Evolutionary conservation across 495 filamentous ascomycete genomes (phyloP).

Genomic region (Podospora conica): DNA sequence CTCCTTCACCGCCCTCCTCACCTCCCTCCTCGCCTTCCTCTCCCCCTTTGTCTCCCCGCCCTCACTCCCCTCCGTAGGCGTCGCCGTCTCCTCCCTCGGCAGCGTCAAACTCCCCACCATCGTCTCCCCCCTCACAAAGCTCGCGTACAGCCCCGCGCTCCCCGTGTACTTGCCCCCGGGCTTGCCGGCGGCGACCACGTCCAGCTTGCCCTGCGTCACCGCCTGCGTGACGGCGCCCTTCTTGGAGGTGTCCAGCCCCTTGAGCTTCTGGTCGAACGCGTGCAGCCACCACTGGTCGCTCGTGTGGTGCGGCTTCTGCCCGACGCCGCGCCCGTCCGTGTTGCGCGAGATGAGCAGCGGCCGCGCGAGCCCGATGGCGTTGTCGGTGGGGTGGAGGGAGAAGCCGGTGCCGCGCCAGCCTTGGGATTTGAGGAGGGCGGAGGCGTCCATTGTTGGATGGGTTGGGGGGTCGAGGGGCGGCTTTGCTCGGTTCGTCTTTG

Average conservation of each 20-base stretch:
- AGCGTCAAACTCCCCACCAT: conserved; percentile 54
- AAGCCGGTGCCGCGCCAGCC: conserved; percentile 75
- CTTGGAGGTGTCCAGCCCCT: conserved; percentile 56
- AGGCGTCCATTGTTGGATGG: conserved; percentile 22
- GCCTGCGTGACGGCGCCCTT: conserved; percentile 45
- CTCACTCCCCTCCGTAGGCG: conserved; percentile 17
- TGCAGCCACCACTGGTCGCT: conserved; percentile 75
- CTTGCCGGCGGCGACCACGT: conserved; percentile 38
- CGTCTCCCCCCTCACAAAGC: conserved; percentile 70
- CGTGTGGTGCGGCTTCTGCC: conserved; percentile 56
- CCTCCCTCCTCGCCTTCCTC: conserved; percentile 30
- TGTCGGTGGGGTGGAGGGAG: conserved; percentile 61
- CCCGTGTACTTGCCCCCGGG: conserved; percentile 38
- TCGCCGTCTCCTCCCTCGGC: conserved; percentile 12
- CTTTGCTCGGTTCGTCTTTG: background rate
- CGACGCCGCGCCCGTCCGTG: conserved; percentile 62
- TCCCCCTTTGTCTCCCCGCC: conserved; percentile 35
- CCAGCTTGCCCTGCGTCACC: conserved; percentile 44
- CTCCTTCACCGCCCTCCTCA: conserved; percentile 23
- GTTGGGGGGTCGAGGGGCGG: background rate
- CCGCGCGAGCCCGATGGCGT: conserved; percentile 57
- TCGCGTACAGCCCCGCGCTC: conserved; percentile 63
- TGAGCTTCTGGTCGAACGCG: conserved; percentile 72
- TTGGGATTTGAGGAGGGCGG: conserved; percentile 54
- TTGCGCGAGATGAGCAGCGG: conserved; percentile 66